phyloP scores from a whole-genome alignment of 306 rosid species.

The Cucurbita ficifolia region DNA sequence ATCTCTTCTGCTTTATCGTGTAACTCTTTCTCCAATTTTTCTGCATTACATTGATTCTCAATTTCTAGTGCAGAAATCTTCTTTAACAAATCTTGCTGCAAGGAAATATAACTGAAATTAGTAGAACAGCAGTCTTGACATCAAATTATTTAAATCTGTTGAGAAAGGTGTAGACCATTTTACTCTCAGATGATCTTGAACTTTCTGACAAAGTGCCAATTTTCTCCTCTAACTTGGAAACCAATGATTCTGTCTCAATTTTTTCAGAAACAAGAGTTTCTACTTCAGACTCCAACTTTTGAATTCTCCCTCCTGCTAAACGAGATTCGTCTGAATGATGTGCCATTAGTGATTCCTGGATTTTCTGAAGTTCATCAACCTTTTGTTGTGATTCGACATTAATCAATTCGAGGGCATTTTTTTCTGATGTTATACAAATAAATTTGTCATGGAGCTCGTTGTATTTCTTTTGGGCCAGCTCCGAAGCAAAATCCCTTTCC shows the following conservation, averaged over 20 bases:
- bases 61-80: conserved; percentile 50
- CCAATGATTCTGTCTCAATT: conserved; percentile 42
- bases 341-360: conserved; percentile 35
- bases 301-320: conserved; percentile 47
- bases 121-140: conserved; percentile 6
- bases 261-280: conserved; percentile 48
- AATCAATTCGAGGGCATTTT: conserved; percentile 24
- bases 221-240: conserved; percentile 55
- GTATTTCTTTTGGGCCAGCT: conserved; percentile 40
- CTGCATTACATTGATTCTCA: conserved; percentile 43
- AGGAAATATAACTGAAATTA: conserved; percentile 17
- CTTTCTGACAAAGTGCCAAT: conserved; percentile 33
- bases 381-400: conserved; percentile 39
- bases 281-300: conserved; percentile 51
- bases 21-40: conserved; percentile 47
- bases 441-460: conserved; percentile 40
- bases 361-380: conserved; percentile 42
- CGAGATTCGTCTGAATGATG: conserved; percentile 35
- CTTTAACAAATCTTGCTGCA: conserved; percentile 61
- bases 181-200: conserved; percentile 47
- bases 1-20: conserved; percentile 51
- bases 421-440: conserved; percentile 37
- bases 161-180: conserved; percentile 39
- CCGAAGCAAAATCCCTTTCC: conserved; percentile 45
- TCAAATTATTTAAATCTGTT: conserved; percentile 3